Conservation (phyloP, 2,329 filamentous ascomycete species). For the Diaporthe citriasiana region DNA sequence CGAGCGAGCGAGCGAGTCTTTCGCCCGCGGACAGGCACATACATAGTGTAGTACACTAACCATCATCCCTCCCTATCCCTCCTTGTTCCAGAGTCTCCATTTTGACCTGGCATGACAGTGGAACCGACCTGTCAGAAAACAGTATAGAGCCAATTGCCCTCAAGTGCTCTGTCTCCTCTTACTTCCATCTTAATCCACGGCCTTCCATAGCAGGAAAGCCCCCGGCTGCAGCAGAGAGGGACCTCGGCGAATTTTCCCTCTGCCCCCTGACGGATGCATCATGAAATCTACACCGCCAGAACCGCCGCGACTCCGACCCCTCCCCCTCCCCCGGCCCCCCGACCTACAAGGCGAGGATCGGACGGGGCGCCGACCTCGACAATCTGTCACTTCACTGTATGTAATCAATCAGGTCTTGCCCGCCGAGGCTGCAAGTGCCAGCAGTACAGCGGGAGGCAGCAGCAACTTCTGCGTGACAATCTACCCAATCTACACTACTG, state of each 20-base stretch:
- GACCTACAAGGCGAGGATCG: conserved; percentile 18
- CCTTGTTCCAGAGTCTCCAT: conserved; percentile 19
- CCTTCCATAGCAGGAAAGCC: conserved; percentile 21
- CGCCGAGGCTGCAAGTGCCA: conserved; percentile 1
- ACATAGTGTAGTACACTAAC: no score
- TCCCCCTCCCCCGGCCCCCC: not conserved
- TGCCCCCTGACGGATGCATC: conserved; percentile 28
- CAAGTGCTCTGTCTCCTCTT: not conserved
- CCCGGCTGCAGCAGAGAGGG: conserved; percentile 29
- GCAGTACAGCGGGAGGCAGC: not conserved
- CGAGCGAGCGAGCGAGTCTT: not conserved
- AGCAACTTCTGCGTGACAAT: conserved; percentile 1
- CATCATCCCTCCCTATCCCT: not conserved
- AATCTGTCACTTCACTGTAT: conserved; percentile 10
- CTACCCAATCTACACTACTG: not conserved
- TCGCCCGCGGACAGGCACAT: conserved; percentile 1
- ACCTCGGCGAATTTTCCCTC: conserved; percentile 31
- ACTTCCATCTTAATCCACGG: conserved; percentile 25
- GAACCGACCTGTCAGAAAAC: conserved; percentile 28
- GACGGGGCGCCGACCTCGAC: conserved; percentile 31
- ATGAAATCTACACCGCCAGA: conserved; percentile 29
- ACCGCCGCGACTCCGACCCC: conserved; percentile 3
- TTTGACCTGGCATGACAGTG: conserved; percentile 22
- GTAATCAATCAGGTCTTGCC: not conserved
- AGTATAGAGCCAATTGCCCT: not conserved